These are phyloP conservation scores for Chytriomyces confervae DNA, from an alignment of 192 early-diverging fungal species.

Conservation along the genomic window DNA sequence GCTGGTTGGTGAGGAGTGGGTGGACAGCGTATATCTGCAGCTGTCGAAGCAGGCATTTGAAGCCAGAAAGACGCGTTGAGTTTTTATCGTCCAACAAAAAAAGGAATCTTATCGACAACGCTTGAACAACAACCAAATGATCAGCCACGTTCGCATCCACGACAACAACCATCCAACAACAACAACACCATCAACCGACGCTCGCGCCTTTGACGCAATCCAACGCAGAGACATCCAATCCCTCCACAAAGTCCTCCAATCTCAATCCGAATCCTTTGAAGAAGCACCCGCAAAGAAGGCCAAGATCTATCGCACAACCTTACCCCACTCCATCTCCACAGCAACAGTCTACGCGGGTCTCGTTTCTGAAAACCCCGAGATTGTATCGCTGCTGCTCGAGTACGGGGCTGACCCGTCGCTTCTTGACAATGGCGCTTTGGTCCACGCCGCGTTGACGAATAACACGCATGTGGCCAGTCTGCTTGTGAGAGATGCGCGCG, in stretches of 20 bases:
- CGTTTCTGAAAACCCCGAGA: not conserved
- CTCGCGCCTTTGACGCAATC: too few species aligned
- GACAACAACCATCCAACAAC: too few species aligned
- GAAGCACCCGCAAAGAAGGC: not conserved
- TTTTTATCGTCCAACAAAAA: too few species aligned
- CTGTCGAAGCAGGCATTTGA: not conserved
- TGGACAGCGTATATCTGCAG: constrained; percentile 18
- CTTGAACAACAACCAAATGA: too few species aligned
- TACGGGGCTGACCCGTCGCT: constrained; percentile 2
- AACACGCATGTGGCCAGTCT: constrained; percentile 5
- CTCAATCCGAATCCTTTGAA: too few species aligned
- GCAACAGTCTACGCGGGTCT: constrained; percentile 6
- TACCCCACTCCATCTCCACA: not conserved
- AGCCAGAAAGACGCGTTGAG: too few species aligned
- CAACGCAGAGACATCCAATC: too few species aligned
- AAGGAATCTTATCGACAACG: too few species aligned
- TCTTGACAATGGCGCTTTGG: constrained; percentile 26
- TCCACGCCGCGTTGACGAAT: not conserved
- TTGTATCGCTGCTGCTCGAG: constrained; percentile 12
- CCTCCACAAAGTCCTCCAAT: too few species aligned
- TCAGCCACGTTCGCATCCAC: too few species aligned
- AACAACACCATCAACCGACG: too few species aligned
- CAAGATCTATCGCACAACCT: too few species aligned
- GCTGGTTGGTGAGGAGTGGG: constrained; percentile 9
- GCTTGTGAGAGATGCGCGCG: constrained; percentile 10